Base-by-base conservation (phyloP, 345 rosid genomes). In the Sonneratia caseolaris region DNA sequence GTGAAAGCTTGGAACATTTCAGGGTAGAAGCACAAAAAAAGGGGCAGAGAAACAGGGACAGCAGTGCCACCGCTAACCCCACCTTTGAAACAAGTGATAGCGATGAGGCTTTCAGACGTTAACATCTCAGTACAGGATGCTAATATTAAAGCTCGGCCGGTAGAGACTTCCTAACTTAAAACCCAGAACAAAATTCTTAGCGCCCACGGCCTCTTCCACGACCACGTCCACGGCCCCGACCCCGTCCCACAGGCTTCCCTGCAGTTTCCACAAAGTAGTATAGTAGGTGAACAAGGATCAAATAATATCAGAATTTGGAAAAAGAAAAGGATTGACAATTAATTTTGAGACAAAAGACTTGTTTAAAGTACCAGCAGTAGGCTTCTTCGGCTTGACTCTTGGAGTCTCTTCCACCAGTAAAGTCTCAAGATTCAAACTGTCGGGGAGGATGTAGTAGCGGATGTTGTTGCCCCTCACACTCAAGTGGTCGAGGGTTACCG, bases 341-440 rank as follows among this genome's bases (percentile, higher is more conserved):
- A 18, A 53, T 53, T 8, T 57, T 6, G 66, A 35, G 66, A 62
- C 10, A 11, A 37, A 79, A 37, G 47, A 18, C 24, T 18, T 22
- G 16, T 56, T 37, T 73, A 65, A 18, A 5, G 68, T 83, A 96
- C 99, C 99, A 59, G 97, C 93, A 76, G 88, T 85, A 80, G 98
- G 85, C 84, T 96, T 92, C 93, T 92, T 96, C 40, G 98, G 97
- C 75, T 92, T 92, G 78, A 96, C 84, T 82, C 88, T 87, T 64
- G 98, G 98, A 24, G 97, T 88, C 82, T 96, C 98, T 80, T 96
- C 95, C 55, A 92, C 93, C 77, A 96, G 89, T 78, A 96, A 83
- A 3, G 98, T 96, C 85, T 96, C 99, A n/a, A 96, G 82, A 71
- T 96, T 96, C 81, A 92, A 83, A 91, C 98, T 96, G 87, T 96